These are phyloP conservation scores for Kluyveromyces nonfermentans DNA, from an alignment of 805 yeast species.

Conservation along the genomic window DNA sequence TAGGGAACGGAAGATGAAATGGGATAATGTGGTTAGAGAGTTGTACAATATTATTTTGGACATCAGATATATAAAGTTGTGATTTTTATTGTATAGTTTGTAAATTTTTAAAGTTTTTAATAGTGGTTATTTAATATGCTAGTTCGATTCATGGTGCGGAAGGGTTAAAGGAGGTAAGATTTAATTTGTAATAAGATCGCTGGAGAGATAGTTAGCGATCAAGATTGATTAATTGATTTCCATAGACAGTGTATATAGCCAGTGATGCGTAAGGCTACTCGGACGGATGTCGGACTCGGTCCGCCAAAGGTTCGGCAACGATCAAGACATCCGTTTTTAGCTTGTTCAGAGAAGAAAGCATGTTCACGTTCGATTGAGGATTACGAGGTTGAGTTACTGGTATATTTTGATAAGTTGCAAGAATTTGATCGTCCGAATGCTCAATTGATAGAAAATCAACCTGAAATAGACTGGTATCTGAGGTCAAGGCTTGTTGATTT, in stretches of 20 bases:
- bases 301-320: conserved; percentile 13
- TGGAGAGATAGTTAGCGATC: too few species aligned
- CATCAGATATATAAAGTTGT: too few species aligned
- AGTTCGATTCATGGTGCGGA: too few species aligned
- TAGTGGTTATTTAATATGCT: too few species aligned
- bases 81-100: too few species aligned
- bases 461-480: conserved; percentile 73
- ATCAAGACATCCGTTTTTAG: conserved; percentile 34
- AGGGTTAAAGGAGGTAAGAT: too few species aligned
- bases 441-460: conserved; percentile 71
- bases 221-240: background rate
- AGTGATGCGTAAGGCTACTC: background rate
- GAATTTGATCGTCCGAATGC: conserved; percentile 24
- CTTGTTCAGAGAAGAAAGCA: conserved; percentile 36
- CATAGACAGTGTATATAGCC: too few species aligned
- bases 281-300: background rate
- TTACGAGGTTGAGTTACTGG: conserved; percentile 35
- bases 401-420: conserved; percentile 25
- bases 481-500: conserved; percentile 74
- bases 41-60: too few species aligned
- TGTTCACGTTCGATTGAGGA: conserved; percentile 34
- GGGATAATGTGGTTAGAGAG: too few species aligned
- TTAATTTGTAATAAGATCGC: too few species aligned
- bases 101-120: too few species aligned
- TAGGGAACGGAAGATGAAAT: too few species aligned